A percentile compares a stretch with the other conserved stretches of the same genome.
These are phyloP conservation scores for Solanum sitiens DNA, from an alignment of 257 asterid species.

Conservation along the genomic window DNA sequence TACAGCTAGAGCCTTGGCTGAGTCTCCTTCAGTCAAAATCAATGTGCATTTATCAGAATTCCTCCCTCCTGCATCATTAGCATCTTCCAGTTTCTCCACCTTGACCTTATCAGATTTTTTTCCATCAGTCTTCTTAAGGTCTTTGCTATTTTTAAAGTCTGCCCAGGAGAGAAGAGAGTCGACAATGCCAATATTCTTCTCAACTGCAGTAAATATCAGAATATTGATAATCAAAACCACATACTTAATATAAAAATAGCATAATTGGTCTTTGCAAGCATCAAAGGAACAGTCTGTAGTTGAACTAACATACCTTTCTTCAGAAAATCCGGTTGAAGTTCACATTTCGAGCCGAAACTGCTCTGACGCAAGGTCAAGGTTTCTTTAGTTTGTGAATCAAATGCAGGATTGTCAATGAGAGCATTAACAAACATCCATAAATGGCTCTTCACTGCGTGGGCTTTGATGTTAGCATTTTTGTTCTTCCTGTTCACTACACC, in stretches of 20 bases:
- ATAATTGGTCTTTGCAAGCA: background rate
- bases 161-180: slow-evolving; percentile 87
- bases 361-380: slow-evolving; percentile 79
- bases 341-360: slow-evolving; percentile 92
- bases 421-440: slow-evolving; percentile 97
- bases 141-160: slow-evolving; percentile 80
- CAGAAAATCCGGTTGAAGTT: slow-evolving; percentile 60
- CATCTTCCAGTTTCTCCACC: slow-evolving; percentile 76
- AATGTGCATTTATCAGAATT: slow-evolving; percentile 80
- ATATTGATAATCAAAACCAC: background rate
- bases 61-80: slow-evolving; percentile 88
- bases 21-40: slow-evolving; percentile 98
- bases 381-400: slow-evolving; percentile 98
- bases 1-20: slow-evolving; percentile 98
- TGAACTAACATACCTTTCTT: slow-evolving; percentile 48
- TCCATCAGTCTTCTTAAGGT: slow-evolving; percentile 93
- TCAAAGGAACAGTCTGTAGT: background rate
- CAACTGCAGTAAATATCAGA: slow-evolving; percentile 35
- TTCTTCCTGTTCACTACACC: slow-evolving; percentile 65
- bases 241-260: background rate
- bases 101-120: slow-evolving; percentile 47
- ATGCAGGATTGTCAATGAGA: slow-evolving; percentile 97
- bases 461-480: slow-evolving; percentile 60
- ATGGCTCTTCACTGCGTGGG: slow-evolving; percentile 78
- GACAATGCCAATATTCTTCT: slow-evolving; percentile 73